Conservation (phyloP, 768 basidiomycete species). For the Kwoniella dejecticola region DNA sequence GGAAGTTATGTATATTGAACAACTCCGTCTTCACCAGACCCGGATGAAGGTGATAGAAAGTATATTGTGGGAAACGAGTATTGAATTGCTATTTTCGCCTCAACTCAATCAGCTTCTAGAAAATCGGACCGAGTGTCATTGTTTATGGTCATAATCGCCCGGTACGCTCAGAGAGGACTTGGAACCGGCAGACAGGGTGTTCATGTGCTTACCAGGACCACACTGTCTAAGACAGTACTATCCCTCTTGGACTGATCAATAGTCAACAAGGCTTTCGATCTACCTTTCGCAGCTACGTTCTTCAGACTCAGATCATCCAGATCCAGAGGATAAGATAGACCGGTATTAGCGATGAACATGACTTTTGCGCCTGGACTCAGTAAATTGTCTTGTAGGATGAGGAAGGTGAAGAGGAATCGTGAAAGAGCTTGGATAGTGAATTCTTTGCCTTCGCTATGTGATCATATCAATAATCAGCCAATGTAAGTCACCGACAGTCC, state of each 20-base stretch:
- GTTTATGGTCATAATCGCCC: too few relatives aligned
- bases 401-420: constrained; percentile 29
- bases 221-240: constrained; percentile 27
- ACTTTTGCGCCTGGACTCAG: constrained; percentile 13
- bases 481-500: too few relatives aligned
- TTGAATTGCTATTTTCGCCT: constrained; percentile 15
- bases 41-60: constrained; percentile 19
- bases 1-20: constrained; percentile 9
- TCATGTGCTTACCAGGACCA: too few relatives aligned
- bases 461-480: neutral
- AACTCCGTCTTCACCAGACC: constrained; percentile 20
- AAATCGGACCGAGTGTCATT: too few relatives aligned
- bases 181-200: too few relatives aligned
- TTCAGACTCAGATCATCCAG: constrained; percentile 31
- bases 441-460: constrained; percentile 1
- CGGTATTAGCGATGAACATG: constrained; percentile 27
- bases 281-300: constrained; percentile 4
- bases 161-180: too few relatives aligned
- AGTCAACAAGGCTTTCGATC: constrained; percentile 5
- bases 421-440: constrained; percentile 34
- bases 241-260: constrained; percentile 29
- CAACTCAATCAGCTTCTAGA: neutral
- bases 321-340: constrained; percentile 10
- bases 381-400: constrained; percentile 2
- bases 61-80: constrained; percentile 26